Conservation (phyloP, 306 rosid genomes). For the Lotus japonicus region DNA sequence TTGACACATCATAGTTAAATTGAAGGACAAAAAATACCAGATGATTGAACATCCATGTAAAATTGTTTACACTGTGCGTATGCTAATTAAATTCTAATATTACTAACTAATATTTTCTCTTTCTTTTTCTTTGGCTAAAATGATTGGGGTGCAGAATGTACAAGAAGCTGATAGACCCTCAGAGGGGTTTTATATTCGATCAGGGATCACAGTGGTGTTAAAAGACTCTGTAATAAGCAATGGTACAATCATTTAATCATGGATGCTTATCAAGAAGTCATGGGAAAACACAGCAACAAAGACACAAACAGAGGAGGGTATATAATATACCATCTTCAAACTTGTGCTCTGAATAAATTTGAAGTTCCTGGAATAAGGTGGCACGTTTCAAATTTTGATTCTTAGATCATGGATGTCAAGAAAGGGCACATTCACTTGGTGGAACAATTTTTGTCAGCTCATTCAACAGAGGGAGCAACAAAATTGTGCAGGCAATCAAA, state of each 20-base stretch:
- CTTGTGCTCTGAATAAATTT: not conserved
- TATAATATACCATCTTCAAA: not conserved
- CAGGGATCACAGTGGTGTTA: slow-evolving; percentile 39
- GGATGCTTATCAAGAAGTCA: not conserved
- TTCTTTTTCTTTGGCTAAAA: not conserved
- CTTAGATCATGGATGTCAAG: slow-evolving; percentile 12
- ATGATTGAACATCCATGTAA: too few species aligned
- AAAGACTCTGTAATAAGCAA: slow-evolving; percentile 30
- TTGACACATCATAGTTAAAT: too few species aligned
- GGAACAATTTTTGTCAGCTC: not conserved
- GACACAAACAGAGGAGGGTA: not conserved
- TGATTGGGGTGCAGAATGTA: slow-evolving; percentile 35
- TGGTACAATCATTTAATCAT: slow-evolving; percentile 30
- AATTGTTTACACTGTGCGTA: too few species aligned
- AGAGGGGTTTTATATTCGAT: slow-evolving; percentile 42
- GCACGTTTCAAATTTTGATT: slow-evolving; percentile 25
- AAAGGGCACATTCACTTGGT: slow-evolving; percentile 9
- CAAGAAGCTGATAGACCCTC: slow-evolving; percentile 40
- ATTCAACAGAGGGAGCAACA: slow-evolving; percentile 5
- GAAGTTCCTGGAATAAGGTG: too few species aligned
- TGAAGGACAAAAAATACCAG: too few species aligned
- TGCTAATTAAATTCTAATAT: too few species aligned
- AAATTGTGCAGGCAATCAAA: not conserved
- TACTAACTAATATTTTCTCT: not conserved
- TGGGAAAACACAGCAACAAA: slow-evolving; percentile 12